These are phyloP conservation scores for Sequoia sempervirens DNA, from an alignment of 75 land plant genomes.

Conservation along the genomic window DNA sequence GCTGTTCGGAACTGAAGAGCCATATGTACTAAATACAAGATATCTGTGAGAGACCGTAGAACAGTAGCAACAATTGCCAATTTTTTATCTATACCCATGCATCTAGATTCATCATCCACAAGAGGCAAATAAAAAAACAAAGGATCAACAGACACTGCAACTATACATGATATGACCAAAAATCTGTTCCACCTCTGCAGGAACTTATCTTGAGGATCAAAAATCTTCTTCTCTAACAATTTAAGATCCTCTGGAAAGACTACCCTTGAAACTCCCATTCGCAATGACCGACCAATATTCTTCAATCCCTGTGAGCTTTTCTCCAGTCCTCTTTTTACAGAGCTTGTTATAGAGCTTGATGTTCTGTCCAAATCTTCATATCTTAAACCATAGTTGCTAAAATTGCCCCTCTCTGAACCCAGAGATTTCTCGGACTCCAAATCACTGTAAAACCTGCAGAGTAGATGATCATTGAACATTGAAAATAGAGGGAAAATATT, in stretches of 20 bases:
- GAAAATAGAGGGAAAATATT: background rate
- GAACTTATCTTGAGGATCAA: slow-evolving; percentile 19
- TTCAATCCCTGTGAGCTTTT: slow-evolving; percentile 36
- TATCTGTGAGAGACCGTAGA: slow-evolving; percentile 49
- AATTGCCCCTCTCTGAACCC: slow-evolving; percentile 17
- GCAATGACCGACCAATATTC: slow-evolving; percentile 39
- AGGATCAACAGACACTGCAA: slow-evolving; percentile 33
- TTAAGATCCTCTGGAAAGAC: slow-evolving; percentile 10
- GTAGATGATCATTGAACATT: background rate
- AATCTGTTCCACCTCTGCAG: slow-evolving; percentile 27
- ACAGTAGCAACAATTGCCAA: slow-evolving; percentile 39
- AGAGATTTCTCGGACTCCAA: slow-evolving; percentile 29
- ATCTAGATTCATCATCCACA: slow-evolving; percentile 16
- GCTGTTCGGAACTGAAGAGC: slow-evolving; percentile 68
- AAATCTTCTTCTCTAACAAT: background rate
- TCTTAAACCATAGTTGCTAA: slow-evolving; percentile 29
- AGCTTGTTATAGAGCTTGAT: slow-evolving; percentile 22
- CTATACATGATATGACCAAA: slow-evolving; percentile 24
- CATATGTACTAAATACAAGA: slow-evolving; percentile 66
- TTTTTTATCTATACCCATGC: slow-evolving; percentile 32
- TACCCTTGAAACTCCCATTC: slow-evolving; percentile 40
- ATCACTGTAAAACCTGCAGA: slow-evolving; percentile 39
- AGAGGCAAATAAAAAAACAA: slow-evolving; percentile 30
- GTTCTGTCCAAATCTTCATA: slow-evolving; percentile 17
- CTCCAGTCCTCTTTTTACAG: slow-evolving; percentile 28